Evolutionary conservation across 2,329 filamentous ascomycete species (phyloP), one percentile per base, ranked within the genome.

Genomic region (Tothia fuscella): DNA sequence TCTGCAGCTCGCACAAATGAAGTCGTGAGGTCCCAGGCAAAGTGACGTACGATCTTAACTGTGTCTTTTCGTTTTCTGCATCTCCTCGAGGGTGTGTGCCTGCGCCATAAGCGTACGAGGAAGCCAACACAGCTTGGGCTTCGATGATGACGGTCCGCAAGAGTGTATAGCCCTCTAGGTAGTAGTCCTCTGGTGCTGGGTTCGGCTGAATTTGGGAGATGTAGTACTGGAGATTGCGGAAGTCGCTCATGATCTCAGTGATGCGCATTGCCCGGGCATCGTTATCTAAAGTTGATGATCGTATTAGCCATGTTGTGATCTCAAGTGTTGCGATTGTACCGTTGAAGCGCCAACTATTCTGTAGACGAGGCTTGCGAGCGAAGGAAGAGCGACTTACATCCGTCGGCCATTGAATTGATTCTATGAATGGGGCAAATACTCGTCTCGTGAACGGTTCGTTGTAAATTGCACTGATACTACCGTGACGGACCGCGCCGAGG

Each of bases 221-320:
- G 53, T 76, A 73, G 47, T 70, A 57, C 48, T 78, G 71, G 3
- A 78, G 59, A 43, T 72, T 74, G 41, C 74, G 72, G 54, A 75
- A 80, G 59, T 80, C 76, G 48, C 69, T 70, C 62, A 80, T 74
- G 53, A 80, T 68, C 57, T 80, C 76, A 35, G 73, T 65, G 49
- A 80, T 61, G 50, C 76, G 70, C 56, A 79, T 64, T 38, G 76
- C 75, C 53, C 76, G 72, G 45, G 72, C 73, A 54, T 78, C 68
- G 53, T 80, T 80, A 50, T 30, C 42, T 40, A 21, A n/a, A 30
- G 36, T 3, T 30, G 20, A 28, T 9, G 5, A 12, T 9, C 17
- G 35, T 7, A 9, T 31, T 38, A 29, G 9, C 7, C n/a, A n/a
- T n/a, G 25, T n/a, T 16, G 35, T 37, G 22, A 37, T 21, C 12